phyloP scores from a whole-genome alignment of 768 basidiomycete genomes.

The Rickenella mellea region DNA sequence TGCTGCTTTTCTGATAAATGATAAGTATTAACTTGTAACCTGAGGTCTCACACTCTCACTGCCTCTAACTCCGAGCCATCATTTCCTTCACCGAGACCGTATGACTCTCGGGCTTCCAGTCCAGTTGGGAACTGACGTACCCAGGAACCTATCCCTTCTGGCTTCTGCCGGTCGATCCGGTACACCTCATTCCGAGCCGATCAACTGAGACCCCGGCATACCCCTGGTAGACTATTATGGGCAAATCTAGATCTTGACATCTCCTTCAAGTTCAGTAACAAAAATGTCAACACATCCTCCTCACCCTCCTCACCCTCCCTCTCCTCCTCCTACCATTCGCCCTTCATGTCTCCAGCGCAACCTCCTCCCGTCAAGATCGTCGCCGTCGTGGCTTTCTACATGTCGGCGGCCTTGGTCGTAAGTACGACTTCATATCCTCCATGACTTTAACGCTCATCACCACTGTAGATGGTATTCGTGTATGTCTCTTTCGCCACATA shows the following conservation, averaged over 20 bases:
- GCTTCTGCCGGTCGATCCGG: background rate
- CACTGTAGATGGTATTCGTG: conserved; percentile 41
- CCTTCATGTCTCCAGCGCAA: conserved; percentile 11
- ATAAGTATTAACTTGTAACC: too few relatives aligned
- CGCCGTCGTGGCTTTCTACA: conserved; percentile 71
- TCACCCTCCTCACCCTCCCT: background rate
- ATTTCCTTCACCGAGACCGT: too few relatives aligned
- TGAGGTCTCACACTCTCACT: too few relatives aligned
- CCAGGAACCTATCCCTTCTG: too few relatives aligned
- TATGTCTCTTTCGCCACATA: conserved; percentile 10
- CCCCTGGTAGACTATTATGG: too few relatives aligned
- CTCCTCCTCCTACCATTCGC: background rate
- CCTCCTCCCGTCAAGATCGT: conserved; percentile 43
- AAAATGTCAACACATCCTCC: background rate
- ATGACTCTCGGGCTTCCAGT: too few relatives aligned
- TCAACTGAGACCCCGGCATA: background rate
- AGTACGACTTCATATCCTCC: conserved; percentile 19
- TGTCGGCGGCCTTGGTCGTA: conserved; percentile 66
- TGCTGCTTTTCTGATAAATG: too few relatives aligned
- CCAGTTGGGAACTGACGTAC: too few relatives aligned
- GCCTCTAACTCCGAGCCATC: too few relatives aligned
- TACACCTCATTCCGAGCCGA: background rate
- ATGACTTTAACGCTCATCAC: conserved; percentile 1
- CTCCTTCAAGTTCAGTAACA: background rate
- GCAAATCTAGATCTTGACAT: background rate